Conservation (phyloP, 192 early-diverging fungal genomes). For the Glomus cerebriforme region DNA sequence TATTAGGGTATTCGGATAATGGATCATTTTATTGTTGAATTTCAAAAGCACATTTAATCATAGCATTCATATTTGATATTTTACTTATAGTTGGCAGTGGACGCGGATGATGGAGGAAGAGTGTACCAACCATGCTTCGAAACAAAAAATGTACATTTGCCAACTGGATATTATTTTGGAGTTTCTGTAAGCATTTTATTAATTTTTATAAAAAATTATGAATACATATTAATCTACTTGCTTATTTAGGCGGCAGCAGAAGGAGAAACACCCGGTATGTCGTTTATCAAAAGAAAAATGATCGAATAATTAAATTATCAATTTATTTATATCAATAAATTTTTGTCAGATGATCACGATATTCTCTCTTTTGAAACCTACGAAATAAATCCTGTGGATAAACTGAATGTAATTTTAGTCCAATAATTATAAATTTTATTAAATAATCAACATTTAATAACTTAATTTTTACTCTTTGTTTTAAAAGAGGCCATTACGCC, state of each 20-base stretch:
- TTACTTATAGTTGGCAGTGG: slow-evolving; percentile 41
- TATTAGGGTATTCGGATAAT: slow-evolving; percentile 42
- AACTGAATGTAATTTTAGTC: slow-evolving; percentile 38
- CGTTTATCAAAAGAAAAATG: background rate
- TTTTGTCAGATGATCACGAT: slow-evolving; percentile 75
- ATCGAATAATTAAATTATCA: background rate
- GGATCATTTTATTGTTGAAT: background rate
- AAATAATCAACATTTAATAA: background rate
- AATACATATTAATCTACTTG: slow-evolving; percentile 25
- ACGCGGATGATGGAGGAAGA: slow-evolving; percentile 54
- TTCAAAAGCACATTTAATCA: background rate
- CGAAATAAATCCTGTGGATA: slow-evolving; percentile 64
- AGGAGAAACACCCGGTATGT: slow-evolving; percentile 9
- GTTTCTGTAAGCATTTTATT: slow-evolving; percentile 47
- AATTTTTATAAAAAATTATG: background rate
- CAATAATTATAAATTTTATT: background rate
- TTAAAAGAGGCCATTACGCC: slow-evolving; percentile 8
- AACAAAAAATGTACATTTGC: slow-evolving; percentile 53
- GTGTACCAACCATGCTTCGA: slow-evolving; percentile 61
- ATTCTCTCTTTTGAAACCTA: slow-evolving; percentile 66
- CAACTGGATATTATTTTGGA: slow-evolving; percentile 77
- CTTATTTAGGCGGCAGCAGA: slow-evolving; percentile 30
- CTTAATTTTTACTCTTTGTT: background rate
- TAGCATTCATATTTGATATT: slow-evolving; percentile 15
- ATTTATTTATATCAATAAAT: background rate